Conservation (phyloP, 768 basidiomycete species). For the Strobilomyces dryophilus region DNA sequence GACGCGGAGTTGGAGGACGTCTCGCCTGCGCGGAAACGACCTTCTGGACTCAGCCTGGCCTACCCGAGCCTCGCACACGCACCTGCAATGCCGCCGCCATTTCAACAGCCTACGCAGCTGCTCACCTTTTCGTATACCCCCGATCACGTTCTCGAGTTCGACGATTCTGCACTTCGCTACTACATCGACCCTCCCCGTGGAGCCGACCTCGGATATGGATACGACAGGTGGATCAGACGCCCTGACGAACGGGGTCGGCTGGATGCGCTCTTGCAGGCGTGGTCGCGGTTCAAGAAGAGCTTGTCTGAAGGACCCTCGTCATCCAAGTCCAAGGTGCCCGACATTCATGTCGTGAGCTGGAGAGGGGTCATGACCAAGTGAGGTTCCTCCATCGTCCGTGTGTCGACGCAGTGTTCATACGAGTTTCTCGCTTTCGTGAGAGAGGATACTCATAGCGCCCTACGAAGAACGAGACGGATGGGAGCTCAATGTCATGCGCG, state of each 20-base stretch:
- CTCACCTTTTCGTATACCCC: conserved; percentile 71
- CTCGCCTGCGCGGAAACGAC: conserved; percentile 3
- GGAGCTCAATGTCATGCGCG: conserved; percentile 79
- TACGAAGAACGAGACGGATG: conserved; percentile 79
- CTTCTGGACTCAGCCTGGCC: conserved; percentile 3
- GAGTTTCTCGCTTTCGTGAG: conserved; percentile 32
- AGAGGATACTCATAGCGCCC: conserved; percentile 74
- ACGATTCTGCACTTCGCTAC: conserved; percentile 66
- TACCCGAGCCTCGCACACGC: conserved; percentile 24
- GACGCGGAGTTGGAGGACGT: conserved; percentile 13
- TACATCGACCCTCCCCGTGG: conserved; percentile 62
- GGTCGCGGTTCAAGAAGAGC: conserved; percentile 39
- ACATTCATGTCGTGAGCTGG: conserved; percentile 65
- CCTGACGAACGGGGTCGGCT: conserved; percentile 64
- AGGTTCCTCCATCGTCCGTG: conserved; percentile 20
- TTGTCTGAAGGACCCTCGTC: conserved; percentile 31
- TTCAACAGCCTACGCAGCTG: conserved; percentile 68
- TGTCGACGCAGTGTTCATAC: conserved; percentile 8
- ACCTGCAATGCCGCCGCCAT: conserved; percentile 35
- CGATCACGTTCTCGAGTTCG: conserved; percentile 54
- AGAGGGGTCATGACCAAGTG: conserved; percentile 84
- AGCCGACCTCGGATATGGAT: conserved; percentile 67
- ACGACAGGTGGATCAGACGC: conserved; percentile 66
- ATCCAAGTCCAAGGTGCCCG: conserved; percentile 27
- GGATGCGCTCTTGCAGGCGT: conserved; percentile 62